phyloP scores from a whole-genome alignment of 805 yeast species.

The Candida peoriensis region DNA sequence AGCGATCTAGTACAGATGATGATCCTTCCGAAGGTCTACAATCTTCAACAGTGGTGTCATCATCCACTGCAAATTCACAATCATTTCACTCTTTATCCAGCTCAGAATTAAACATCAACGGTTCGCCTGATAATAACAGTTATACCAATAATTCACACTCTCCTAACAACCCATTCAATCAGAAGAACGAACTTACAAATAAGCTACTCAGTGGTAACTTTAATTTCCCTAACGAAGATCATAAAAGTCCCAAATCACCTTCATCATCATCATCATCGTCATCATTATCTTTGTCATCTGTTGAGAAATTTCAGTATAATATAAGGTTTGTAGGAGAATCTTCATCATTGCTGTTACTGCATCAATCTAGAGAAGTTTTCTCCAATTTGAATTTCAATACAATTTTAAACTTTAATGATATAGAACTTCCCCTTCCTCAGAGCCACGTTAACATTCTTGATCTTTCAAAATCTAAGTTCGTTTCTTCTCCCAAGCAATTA shows the following conservation, averaged over 20 bases:
- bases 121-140: no score
- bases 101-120: background rate
- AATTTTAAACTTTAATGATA: background rate
- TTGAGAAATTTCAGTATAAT: background rate
- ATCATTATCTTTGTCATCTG: background rate
- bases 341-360: conserved; percentile 30
- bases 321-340: conserved; percentile 28
- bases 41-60: background rate
- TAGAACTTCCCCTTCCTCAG: background rate
- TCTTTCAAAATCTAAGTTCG: background rate
- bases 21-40: background rate
- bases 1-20: no score
- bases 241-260: no score
- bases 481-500: background rate
- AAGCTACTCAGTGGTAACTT: background rate
- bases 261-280: background rate
- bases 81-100: background rate
- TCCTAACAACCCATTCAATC: background rate
- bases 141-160: background rate
- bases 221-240: background rate
- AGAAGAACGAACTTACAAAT: background rate
- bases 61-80: background rate
- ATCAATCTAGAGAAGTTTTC: conserved; percentile 32
- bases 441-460: background rate
- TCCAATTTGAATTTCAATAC: conserved; percentile 6